These are phyloP conservation scores for Irpex rosettiformis DNA, from an alignment of 1,284 basidiomycete genomes.

Conservation along the genomic window DNA sequence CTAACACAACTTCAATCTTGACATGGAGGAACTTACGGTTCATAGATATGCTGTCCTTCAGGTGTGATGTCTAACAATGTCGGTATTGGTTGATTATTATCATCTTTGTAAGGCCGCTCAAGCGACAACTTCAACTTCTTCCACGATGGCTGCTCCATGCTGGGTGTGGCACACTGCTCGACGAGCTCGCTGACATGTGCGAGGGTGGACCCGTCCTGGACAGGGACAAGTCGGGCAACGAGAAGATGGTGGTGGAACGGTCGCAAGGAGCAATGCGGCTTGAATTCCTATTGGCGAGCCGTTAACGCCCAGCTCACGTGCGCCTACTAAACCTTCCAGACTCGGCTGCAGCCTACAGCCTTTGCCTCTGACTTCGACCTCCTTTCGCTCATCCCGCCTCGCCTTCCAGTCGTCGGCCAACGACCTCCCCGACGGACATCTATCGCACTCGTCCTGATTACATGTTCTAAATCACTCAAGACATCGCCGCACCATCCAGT, in stretches of 20 bases:
- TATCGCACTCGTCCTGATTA: not conserved
- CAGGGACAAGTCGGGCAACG: not conserved
- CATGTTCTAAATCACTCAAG: not conserved
- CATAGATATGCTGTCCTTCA: slow-evolving; percentile 65
- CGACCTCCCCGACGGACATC: not conserved
- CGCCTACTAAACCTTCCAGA: not conserved
- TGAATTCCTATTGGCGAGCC: not conserved
- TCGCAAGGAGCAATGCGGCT: not conserved
- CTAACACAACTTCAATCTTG: slow-evolving; percentile 8
- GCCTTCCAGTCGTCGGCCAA: not conserved
- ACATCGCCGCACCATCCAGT: not conserved
- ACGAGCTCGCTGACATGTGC: not conserved
- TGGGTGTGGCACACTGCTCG: not conserved
- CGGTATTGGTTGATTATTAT: slow-evolving; percentile 57
- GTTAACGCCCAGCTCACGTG: not conserved
- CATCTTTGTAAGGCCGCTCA: slow-evolving; percentile 76
- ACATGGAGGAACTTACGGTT: slow-evolving; percentile 48
- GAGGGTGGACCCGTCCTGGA: not conserved
- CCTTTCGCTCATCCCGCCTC: not conserved
- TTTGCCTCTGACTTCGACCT: not conserved
- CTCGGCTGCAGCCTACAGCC: not conserved
- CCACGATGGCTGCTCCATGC: slow-evolving; percentile 43
- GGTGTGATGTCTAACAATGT: slow-evolving; percentile 64
- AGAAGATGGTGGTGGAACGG: not conserved
- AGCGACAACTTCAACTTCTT: slow-evolving; percentile 62